Percentiles rank a stretch among this genome's conserved stretches.
These are phyloP conservation scores for Chaetomiaceae sp. DNA, from an alignment of 2,329 filamentous ascomycete species.

Conservation along the genomic window DNA sequence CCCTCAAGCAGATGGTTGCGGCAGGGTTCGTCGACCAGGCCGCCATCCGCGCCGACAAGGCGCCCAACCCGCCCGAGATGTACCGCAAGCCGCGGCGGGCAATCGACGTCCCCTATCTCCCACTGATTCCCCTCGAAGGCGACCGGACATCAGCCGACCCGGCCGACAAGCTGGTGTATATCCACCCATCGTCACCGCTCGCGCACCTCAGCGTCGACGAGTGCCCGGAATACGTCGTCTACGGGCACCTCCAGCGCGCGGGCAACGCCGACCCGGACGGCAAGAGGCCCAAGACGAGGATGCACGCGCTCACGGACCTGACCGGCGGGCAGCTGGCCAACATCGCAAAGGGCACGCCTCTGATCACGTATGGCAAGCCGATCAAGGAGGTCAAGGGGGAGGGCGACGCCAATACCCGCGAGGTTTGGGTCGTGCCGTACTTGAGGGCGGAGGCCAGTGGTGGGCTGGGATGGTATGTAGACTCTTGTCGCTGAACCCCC, in stretches of 20 bases:
- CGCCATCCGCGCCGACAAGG: slow-evolving; percentile 84
- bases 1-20: slow-evolving; percentile 85
- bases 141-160: slow-evolving; percentile 33
- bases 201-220: slow-evolving; percentile 64
- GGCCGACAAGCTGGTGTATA: slow-evolving; percentile 67
- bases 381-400: slow-evolving; percentile 68
- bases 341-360: slow-evolving; percentile 76
- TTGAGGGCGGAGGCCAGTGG: slow-evolving; percentile 64
- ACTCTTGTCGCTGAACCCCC: background rate
- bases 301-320: slow-evolving; percentile 81
- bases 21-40: slow-evolving; percentile 93
- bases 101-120: slow-evolving; percentile 87
- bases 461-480: slow-evolving; percentile 58
- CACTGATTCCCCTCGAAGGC: slow-evolving; percentile 65
- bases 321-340: slow-evolving; percentile 70
- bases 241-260: slow-evolving; percentile 74
- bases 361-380: slow-evolving; percentile 83
- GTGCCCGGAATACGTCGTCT: slow-evolving; percentile 83
- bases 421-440: slow-evolving; percentile 80
- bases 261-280: slow-evolving; percentile 42
- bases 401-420: slow-evolving; percentile 46
- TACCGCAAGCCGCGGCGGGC: slow-evolving; percentile 71
- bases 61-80: slow-evolving; percentile 64
- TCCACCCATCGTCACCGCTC: slow-evolving; percentile 81
- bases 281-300: slow-evolving; percentile 67